Conservation (phyloP, 306 rosid genomes). For the Cucurbita pepo region DNA sequence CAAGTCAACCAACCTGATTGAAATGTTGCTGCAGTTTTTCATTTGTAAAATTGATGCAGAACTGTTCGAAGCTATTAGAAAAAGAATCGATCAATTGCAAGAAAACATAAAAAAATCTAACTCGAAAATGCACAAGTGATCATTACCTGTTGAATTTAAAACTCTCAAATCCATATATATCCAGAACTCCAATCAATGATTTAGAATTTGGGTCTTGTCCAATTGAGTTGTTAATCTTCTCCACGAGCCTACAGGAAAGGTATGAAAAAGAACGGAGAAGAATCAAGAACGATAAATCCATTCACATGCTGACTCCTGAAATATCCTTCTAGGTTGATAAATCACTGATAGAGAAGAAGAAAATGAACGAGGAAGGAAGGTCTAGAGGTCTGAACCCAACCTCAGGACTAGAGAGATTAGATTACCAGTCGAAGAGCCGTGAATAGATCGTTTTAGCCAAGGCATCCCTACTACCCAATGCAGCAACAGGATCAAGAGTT, state of each 20-base stretch:
- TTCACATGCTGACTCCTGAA: neutral
- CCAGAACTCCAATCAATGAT: constrained; percentile 94
- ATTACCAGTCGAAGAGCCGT: constrained; percentile 96
- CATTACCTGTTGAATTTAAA: constrained; percentile 86
- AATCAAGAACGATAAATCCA: neutral
- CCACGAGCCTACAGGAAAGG: constrained; percentile 65
- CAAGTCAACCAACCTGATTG: constrained; percentile 66
- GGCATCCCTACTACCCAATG: constrained; percentile 90
- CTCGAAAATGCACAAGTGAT: constrained; percentile 10
- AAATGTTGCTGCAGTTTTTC: constrained; percentile 99
- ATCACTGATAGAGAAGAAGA: neutral
- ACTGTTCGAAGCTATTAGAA: constrained; percentile 84
- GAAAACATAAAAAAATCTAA: neutral
- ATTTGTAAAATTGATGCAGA: constrained; percentile 94
- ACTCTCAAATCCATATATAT: constrained; percentile 99
- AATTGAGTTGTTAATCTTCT: constrained; percentile 81
- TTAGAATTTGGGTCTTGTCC: constrained; percentile 97
- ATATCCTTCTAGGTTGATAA: neutral
- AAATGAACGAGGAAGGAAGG: constrained; percentile 8
- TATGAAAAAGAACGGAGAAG: constrained; percentile 11
- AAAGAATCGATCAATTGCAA: constrained; percentile 18
- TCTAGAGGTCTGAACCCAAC: neutral
- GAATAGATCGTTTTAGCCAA: constrained; percentile 89
- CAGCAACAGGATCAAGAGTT: constrained; percentile 97
- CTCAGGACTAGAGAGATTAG: constrained; percentile 3